Base-by-base conservation (phyloP, 2,329 filamentous ascomycete species). In the Talaromyces funiculosus region DNA sequence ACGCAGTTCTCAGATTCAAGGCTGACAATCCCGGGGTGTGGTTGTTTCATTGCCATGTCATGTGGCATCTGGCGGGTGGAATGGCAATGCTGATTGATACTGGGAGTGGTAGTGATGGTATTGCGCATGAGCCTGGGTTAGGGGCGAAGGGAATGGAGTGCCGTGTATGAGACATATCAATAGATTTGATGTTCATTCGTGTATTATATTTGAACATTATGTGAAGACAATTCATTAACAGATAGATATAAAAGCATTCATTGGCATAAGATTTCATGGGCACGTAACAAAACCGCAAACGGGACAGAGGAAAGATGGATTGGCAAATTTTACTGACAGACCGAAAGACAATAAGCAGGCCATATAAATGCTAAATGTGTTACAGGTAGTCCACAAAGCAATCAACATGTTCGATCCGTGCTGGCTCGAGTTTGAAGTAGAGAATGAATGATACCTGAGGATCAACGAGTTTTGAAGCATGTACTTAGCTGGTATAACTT, bases 1-100 rank as follows among this genome's bases (percentile, higher is more conserved):
- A 84, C 66, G 76, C 82, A 20, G 81, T 85, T 2, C 71, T 86
- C 3, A 75, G 84, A 2, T 85, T 85, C 71, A 70, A 71, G 14
- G 80, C 81, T 3, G 78, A 84, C 65, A 85, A 85, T 60, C 80
- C 80, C 3, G 80, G 75, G 8, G 69, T 80, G 1, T 81, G 78
- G 78, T 56, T 81, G 1, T 79, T 81, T 62, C 78, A 82, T 64
- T 82, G 80, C 62, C 79, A 81, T 67, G 77, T 81, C 37, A 72
- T 81, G 61, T 82, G 80, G 80, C 82, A 85, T 68, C 67, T 71
- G 61, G 76, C 72, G 1, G 75, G 72, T 29, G 78, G 78, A 1
- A 78, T 79, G 75, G 74, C 73, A 1, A 78, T 79, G 72, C 60
- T 75, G 7, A 63, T 75, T 38, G 71, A 75, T 67, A 67, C 72